Base-by-base conservation (phyloP, 495 filamentous ascomycete species). In the Aspergillus kassunensis region DNA sequence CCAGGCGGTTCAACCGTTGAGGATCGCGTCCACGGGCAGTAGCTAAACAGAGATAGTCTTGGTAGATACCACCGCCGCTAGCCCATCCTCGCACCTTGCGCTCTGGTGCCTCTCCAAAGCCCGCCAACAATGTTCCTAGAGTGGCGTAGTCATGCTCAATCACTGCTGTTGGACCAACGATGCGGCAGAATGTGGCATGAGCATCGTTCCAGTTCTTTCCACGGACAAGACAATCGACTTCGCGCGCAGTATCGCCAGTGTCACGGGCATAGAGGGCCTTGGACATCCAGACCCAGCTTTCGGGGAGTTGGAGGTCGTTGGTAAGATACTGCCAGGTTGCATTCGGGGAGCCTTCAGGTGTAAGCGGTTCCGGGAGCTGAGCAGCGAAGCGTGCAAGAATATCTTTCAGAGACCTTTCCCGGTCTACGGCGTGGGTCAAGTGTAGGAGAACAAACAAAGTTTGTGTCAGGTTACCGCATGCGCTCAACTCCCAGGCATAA, bases 201-300 rank as follows among this genome's bases (percentile, higher is more conserved):
- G 93, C 92, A 61, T 92, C 87, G 41, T 80, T 78, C 73, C 83
- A 88, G 45, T 88, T 80, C 40, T 78, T 79, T 7, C 88, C 92
- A 44, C 80, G 80, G 53, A 97, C 78, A 4, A 96, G 80, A 51
- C 82, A 89, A 36, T 84, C 75, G 6, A 90, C 84, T 61, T 95
- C 87, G 37, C 77, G 75, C 16, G 69, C 71, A 18, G 84, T 69
- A 60, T 91, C 80, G 49, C 81, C 77, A 42, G 75, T 80, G 51
- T 83, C 76, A 33, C 90, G 83, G 53, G 88, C 89, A 60, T 88
- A 80, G 7, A 95, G 74, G 4, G 91, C 93, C 71, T 90, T 90
- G 23, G 92, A 89, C 47, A 89, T 82, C 82, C 85, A 91, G 55
- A 97, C 78, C 90, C 90, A 95, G 20, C 72, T 58, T 30, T 75